Evolutionary conservation across 2,329 filamentous ascomycete species (phyloP), one percentile per base, ranked within the genome.

Genomic region (Diaporthe aspalathi): DNA sequence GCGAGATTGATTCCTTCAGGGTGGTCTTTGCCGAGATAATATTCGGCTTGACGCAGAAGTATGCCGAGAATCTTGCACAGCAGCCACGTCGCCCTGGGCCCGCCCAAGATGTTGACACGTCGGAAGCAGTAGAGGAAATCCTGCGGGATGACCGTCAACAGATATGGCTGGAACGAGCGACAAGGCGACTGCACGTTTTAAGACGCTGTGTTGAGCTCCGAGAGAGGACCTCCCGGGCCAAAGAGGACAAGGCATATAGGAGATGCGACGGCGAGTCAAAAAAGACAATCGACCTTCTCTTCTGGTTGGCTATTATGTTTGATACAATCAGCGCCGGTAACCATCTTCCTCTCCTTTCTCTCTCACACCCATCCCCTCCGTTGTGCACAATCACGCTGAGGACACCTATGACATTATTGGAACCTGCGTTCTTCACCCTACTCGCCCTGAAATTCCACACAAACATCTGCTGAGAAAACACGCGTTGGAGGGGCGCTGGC

Each of bases 261-360:
- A 35, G 17, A 38, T 68, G 66, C 56, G 68, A 73, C 20, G 57
- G 62, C 43, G 76, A 73, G 75, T 79, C 83, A 6, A 76, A 77
- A 8, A 76, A 83, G 14, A 89, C 88, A 0, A 80, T 90, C 32
- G 82, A 86, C 16, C 78, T 90, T 14, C 75, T 90, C 2, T 89
- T 87, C 75, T 90, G 88, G 88, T 79, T 90, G 20, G 72, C 49
- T n/a, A 40, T 66, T 29, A 70, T 72, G 52, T 75, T 72, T 47
- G 72, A 74, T 53, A 70, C 73, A 8, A 72, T 72, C 47, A 74
- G 72, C 14, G 71, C 75, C 16, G 57, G 57, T 63, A 63, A 49
- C 22, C 20, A 47, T 35, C 3, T 49, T 29, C 22, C 20, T 17
- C 29, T 17, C 12, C 12, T 35, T 22, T 32, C 27, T 22, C 43